Evolutionary conservation across 2,329 filamentous ascomycete genomes (phyloP).

Genomic region (Alternaria infectoria): DNA sequence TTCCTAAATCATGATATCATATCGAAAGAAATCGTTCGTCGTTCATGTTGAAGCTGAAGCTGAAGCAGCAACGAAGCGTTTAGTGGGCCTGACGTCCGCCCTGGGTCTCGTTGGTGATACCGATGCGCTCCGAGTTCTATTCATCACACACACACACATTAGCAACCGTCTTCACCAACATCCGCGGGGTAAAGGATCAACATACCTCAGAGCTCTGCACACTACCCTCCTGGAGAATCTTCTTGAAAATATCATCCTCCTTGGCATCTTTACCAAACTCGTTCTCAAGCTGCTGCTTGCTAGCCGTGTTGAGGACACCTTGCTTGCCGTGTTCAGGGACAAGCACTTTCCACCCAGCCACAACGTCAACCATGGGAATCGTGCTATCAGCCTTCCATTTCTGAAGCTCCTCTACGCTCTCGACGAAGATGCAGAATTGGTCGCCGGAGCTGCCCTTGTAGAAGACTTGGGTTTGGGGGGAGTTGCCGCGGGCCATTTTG

Average conservation of each 20-base stretch:
- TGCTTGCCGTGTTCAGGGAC: slow-evolving; percentile 86
- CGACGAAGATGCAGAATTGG: slow-evolving; percentile 72
- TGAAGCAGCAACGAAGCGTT: neutral
- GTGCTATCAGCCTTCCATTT: slow-evolving; percentile 84
- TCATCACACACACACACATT: no score
- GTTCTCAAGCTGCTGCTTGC: slow-evolving; percentile 75
- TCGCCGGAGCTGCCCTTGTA: slow-evolving; percentile 74
- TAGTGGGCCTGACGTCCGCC: slow-evolving; percentile 45
- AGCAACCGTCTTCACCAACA: no score
- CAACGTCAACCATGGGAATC: slow-evolving; percentile 81
- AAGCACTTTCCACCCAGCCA: slow-evolving; percentile 89
- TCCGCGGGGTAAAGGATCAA: neutral
- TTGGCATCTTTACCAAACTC: slow-evolving; percentile 80
- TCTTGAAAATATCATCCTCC: slow-evolving; percentile 80
- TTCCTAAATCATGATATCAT: slow-evolving; percentile 23
- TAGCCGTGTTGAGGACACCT: slow-evolving; percentile 77
- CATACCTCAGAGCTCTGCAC: slow-evolving; percentile 39
- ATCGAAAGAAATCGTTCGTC: slow-evolving; percentile 14
- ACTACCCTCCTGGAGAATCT: slow-evolving; percentile 79
- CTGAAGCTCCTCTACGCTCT: slow-evolving; percentile 67
- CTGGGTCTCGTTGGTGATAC: slow-evolving; percentile 51
- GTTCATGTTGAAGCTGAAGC: slow-evolving; percentile 1
- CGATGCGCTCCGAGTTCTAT: slow-evolving; percentile 51
- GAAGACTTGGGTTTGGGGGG: slow-evolving; percentile 76
- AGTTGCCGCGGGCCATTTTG: slow-evolving; percentile 58